These are phyloP conservation scores for Apostasia ramifera DNA, from an alignment of 106 monocot genomes.

Conservation along the genomic window DNA sequence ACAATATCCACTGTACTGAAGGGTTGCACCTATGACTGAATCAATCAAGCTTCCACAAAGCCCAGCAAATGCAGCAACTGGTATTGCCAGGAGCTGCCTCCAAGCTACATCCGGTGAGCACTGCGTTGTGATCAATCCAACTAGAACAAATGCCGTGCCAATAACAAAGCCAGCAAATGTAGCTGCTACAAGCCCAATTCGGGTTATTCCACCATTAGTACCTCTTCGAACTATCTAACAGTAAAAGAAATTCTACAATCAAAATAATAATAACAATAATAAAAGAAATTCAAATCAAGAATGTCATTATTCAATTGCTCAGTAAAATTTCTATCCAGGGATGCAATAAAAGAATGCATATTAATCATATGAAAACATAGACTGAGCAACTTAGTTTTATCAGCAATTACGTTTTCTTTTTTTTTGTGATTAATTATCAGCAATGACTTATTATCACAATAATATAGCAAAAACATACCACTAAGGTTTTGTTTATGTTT, in stretches of 20 bases:
- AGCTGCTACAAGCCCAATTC: constrained; percentile 64
- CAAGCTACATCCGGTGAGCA: constrained; percentile 35
- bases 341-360: too few species aligned
- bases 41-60: constrained; percentile 82
- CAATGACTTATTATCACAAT: too few species aligned
- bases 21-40: constrained; percentile 77
- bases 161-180: constrained; percentile 66
- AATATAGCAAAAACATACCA: too few species aligned
- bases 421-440: too few species aligned
- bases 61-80: constrained; percentile 65
- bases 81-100: constrained; percentile 68
- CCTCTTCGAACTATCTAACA: constrained; percentile 75
- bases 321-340: too few species aligned
- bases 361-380: too few species aligned
- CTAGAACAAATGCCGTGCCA: constrained; percentile 49
- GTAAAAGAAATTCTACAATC: neutral
- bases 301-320: too few species aligned
- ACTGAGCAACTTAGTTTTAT: too few species aligned
- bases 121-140: constrained; percentile 47
- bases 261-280: too few species aligned
- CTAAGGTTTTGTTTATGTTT: too few species aligned
- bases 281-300: too few species aligned
- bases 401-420: too few species aligned
- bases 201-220: constrained; percentile 83
- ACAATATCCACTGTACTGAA: constrained; percentile 91